These are phyloP conservation scores for Silybum marianum DNA, from an alignment of 129 eudicot species.

Conservation along the genomic window DNA sequence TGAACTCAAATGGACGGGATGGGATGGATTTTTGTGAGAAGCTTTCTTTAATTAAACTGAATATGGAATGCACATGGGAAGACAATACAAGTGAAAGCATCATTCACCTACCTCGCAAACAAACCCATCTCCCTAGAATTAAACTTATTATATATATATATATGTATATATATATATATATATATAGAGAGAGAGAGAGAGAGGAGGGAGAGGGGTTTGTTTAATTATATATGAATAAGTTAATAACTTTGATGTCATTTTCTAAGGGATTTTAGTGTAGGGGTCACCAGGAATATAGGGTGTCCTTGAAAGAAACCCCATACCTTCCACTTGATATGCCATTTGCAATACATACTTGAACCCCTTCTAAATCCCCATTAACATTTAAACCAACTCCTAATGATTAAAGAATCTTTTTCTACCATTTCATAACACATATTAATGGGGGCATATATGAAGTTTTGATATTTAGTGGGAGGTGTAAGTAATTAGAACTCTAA, in stretches of 20 bases:
- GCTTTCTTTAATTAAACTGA: slow-evolving; percentile 5
- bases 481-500: background rate
- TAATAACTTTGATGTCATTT: slow-evolving; percentile 21
- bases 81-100: slow-evolving; percentile 17
- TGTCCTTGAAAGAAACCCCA: slow-evolving; percentile 20
- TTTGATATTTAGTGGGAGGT: background rate
- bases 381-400: background rate
- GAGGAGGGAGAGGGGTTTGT: background rate
- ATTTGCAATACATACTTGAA: background rate
- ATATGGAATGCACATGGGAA: slow-evolving; percentile 31
- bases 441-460: too few relatives aligned
- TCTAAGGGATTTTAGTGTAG: slow-evolving; percentile 17
- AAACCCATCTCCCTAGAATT: background rate
- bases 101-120: slow-evolving; percentile 15
- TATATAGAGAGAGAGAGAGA: background rate
- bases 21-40: slow-evolving; percentile 24
- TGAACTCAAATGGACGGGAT: slow-evolving; percentile 1
- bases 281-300: slow-evolving; percentile 19
- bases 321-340: slow-evolving; percentile 7
- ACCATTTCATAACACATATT: background rate
- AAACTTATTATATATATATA: background rate
- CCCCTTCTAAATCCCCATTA: background rate
- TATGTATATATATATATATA: background rate
- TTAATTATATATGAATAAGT: background rate
- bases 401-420: background rate